Conservation (phyloP, 768 basidiomycete genomes). For the Tubosaeta sp. region DNA sequence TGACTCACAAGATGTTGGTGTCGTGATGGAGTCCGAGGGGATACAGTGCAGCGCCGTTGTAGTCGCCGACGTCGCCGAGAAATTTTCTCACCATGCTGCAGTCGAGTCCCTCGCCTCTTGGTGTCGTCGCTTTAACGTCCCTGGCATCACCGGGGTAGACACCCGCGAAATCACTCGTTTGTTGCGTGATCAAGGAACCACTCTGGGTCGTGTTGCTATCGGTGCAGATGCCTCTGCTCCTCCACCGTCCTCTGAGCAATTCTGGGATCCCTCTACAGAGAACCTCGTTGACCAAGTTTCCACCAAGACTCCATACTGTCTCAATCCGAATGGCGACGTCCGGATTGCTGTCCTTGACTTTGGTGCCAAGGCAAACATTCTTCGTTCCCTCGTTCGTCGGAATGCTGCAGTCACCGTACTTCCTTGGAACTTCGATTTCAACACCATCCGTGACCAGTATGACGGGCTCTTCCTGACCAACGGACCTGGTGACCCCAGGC, state of each 20-base stretch:
- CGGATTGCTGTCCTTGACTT: conserved; percentile 96
- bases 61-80: conserved; percentile 92
- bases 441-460: conserved; percentile 80
- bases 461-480: conserved; percentile 97
- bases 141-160: conserved; percentile 95
- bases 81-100: conserved; percentile 91
- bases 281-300: conserved; percentile 95
- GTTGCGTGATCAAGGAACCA: conserved; percentile 95
- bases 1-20: conserved; percentile 76
- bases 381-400: conserved; percentile 86
- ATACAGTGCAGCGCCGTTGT: conserved; percentile 92
- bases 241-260: conserved; percentile 62
- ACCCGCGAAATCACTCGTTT: conserved; percentile 94
- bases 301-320: conserved; percentile 74
- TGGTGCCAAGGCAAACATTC: conserved; percentile 96
- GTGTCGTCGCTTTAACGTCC: conserved; percentile 87
- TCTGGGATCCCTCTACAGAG: conserved; percentile 88
- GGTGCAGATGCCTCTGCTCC: conserved; percentile 65
- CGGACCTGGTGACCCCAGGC: conserved; percentile 91
- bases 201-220: conserved; percentile 84
- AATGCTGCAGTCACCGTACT: conserved; percentile 91
- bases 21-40: conserved; percentile 81
- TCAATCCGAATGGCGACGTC: conserved; percentile 84
- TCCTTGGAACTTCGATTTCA: conserved; percentile 98
- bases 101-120: conserved; percentile 90